Evolutionary conservation across 1,284 basidiomycete species (phyloP), one percentile per base, ranked within the genome.

Genomic region (Cutaneotrichosporon sp.): DNA sequence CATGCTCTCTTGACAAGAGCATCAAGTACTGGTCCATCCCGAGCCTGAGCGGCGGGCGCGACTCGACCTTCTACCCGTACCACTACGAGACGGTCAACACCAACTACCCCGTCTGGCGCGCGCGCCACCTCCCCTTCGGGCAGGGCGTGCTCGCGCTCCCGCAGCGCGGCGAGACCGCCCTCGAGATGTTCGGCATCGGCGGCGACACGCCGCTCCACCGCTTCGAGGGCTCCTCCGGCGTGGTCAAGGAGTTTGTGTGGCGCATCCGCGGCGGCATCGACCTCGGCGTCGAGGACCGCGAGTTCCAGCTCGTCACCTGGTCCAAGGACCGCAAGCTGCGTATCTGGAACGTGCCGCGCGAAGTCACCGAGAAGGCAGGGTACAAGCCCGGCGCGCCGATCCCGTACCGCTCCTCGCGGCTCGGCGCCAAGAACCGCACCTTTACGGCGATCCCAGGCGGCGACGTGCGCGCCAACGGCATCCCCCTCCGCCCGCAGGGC

Each of bases 201-300:
- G 57, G 52, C 11, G 57, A 58, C 3, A 36, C 49, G 10, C 64
- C 60, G 13, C 86, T 93, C 9, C 86, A 90, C 62, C 82, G 84
- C 3, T 97, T 97, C 68, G 89, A 90, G 66, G 95, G 94, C 0
- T 93, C 97, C 75, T 85, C 86, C 0, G 94, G 97, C 71, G 91
- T 94, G 5, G 95, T 98, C 38, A 97, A 97, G 72, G 95, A 99
- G 79, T 99, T 97, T 72, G 94, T 99, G 2, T 98, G 97, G 94
- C 83, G 97, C 61, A 87, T 85, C 0, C 73, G 82, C 54, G 85
- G 85, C 49, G 82, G 81, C 0, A 69, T 79, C 13, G 79, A 83
- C 74, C 58, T 68, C 11, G 36, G 31, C n/a, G 62, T 70, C 84
- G 86, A 87, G 60, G 85, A 86, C 73, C 84, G 87, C 10, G 87